Evolutionary conservation across 495 filamentous ascomycete species (phyloP), one percentile per base, ranked within the genome.

Genomic region (Wilcoxina mikolae): DNA sequence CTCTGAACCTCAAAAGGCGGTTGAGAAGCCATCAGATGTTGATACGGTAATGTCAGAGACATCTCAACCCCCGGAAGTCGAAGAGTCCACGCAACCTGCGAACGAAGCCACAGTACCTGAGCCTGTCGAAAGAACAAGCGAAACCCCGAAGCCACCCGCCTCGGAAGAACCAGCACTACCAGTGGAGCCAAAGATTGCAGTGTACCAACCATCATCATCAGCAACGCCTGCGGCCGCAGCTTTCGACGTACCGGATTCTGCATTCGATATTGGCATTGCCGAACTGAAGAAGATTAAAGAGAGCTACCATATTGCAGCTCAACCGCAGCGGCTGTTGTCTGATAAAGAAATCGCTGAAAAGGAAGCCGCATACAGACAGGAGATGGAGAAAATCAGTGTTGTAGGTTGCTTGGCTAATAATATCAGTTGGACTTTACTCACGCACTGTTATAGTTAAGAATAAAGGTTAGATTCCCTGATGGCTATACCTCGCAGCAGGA

Each of bases 381-480:
- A 69, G 49, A 73, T 83, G 11, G 78, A 80, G 28, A 74, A 74
- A 18, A 72, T 88, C 53, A 81, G 75, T 31, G 72, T 77, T 41
- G 79, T 65, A 58, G 43, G 61, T 44, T 18, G 2, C 12, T 22
- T 33, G 1, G 3, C 2, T 41, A 39, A 18, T 39, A 39, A 3
- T 18, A 15, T 39, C 22, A 22, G 28, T 29, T 22, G 2, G n/a
- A 27, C 33, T 51, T 17, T 25, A 1, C 2, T 54, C 20, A 24
- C 27, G 5, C 22, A 2, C 48, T 4, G 20, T 43, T 17, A n/a
- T 50, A 65, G 62, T 45, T 94, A 38, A 72, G 78, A 38, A 75
- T 98, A 53, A 87, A 84, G 56, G 72, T 96, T 51, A 83, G 90
- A 22, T 87, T 94, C 58, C 89, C 91, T 0, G 88, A 95, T 73